Base-by-base conservation (phyloP, 192 early-diverging fungal species). In the Linderina pennispora region DNA sequence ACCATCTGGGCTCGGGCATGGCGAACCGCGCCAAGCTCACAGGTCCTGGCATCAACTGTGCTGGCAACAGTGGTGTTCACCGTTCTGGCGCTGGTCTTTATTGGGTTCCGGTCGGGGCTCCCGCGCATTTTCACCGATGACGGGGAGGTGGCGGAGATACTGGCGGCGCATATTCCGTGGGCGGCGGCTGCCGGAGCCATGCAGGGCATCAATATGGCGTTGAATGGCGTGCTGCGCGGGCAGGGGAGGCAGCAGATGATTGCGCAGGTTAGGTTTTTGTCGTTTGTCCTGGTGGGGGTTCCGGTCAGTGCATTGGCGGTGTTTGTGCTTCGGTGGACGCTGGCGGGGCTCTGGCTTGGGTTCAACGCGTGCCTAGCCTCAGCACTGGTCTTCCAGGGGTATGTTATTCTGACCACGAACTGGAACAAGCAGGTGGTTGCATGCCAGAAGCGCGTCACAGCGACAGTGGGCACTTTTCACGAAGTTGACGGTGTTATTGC, bases 341-440 rank as follows among this genome's bases (percentile, higher is more conserved):
- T 88, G 13, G 67, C 71, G 9, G 86, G 86, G 8, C 63, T 89
- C 18, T 89, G 86, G 86, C 33, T 58, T 1, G 78, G 79, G 3
- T 62, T 83, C n/a, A 58, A 74, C 34, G 44, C 73, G 14, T 78
- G 66, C 14, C 28, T 54, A 2, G 7, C 50, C 11, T 19, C 38
- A 3, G 44, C 48, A 1, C 34, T 53, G 47, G 26, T 34, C 8
- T 36, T 39, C 2, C 62, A 70, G 37, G 19, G 56, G 0, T 65
- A 65, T 20, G 33, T 43, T 6, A 52, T 65, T 8, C 14, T 47
- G 9, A 40, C 45, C n/a, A 70, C 74, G 0, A 32, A 76, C 55
- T 76, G 74, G 74, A 19, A 43, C 24, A 36, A 48, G 11, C 54
- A 76, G 61, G 41, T 62, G 6, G 62, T 61, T 48, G 50, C 43